Evolutionary conservation across 441 rosid species (phyloP), one percentile per base, ranked within the genome.

Genomic region (Populus hybrid): DNA sequence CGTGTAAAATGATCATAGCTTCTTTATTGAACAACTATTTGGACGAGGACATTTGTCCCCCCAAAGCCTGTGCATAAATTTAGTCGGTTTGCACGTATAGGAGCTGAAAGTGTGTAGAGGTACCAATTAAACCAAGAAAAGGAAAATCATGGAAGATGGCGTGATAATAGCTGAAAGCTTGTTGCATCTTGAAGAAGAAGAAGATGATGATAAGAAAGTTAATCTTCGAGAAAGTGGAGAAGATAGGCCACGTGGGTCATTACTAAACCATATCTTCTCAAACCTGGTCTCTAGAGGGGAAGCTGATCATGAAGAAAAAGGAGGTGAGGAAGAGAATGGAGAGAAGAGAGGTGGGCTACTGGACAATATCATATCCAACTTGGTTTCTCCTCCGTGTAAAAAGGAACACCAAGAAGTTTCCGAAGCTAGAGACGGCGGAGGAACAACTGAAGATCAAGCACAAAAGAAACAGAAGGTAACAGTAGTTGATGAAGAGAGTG

Each of bases 71-170:
- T 21, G 8, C 21, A 42, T 1, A 32, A 30, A 30, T 1, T 14
- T 28, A 3, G 10, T 3, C 46, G 61, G 35, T 36, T 59, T 77
- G 50, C 73, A 42, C 32, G 40, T 23, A 8, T 6, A 1, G 38
- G 16, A 26, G 20, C 54, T 5, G 28, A n/a, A 3, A 20, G 35
- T 10, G 40, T 20, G 12, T 11, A 3, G n/a, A 5, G 6, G 30
- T 1, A 5, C 4, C 2, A 12, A 2, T 18, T 63, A 5, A 34
- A 40, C 7, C 3, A 3, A 40, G 7, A 34, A 32, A 32, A 46
- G 2, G 66, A 63, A 36, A 4, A 88, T 90, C 32, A 30, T 30
- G 94, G 94, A 90, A 82, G 91, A 91, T 38, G 69, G 80, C 35
- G 84, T 82, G 73, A 74, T 77, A 57, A 91, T 86, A 85, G 84